Evolutionary conservation across 768 basidiomycete genomes (phyloP).

Genomic region (Cystobasidium onofrii): DNA sequence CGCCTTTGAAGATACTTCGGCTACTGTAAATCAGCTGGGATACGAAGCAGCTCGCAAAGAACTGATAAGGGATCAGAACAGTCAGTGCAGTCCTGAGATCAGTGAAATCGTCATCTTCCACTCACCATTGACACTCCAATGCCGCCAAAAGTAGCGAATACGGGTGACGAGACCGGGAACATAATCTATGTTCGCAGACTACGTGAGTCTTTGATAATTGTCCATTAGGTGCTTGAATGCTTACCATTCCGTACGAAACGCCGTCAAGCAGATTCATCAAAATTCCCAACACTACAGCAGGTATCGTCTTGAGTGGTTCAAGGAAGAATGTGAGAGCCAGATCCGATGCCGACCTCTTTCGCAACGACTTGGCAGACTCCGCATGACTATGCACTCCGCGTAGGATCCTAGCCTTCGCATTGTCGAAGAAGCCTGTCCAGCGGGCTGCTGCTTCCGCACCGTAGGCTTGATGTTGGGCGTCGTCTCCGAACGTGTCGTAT

Average conservation of each 20-base stretch:
- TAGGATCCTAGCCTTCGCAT: not conserved
- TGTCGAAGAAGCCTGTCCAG: not conserved
- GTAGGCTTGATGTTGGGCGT: not conserved
- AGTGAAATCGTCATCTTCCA: slow-evolving; percentile 48
- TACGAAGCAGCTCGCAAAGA: slow-evolving; percentile 51
- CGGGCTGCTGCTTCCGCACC: not conserved
- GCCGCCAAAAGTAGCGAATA: slow-evolving; percentile 71
- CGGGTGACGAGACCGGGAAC: slow-evolving; percentile 67
- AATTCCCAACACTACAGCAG: slow-evolving; percentile 73
- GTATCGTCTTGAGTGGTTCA: slow-evolving; percentile 50
- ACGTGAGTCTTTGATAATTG: no score
- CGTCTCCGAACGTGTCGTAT: not conserved
- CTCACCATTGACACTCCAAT: slow-evolving; percentile 87
- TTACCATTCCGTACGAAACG: slow-evolving; percentile 82
- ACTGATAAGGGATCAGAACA: slow-evolving; percentile 29
- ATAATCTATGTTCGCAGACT: slow-evolving; percentile 53
- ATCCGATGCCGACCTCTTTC: not conserved
- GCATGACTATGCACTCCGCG: not conserved
- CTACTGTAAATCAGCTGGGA: slow-evolving; percentile 72
- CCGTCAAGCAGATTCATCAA: slow-evolving; percentile 88
- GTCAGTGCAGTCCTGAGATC: not conserved
- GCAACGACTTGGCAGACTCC: not conserved
- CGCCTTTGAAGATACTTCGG: slow-evolving; percentile 81
- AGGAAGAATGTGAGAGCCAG: not conserved
- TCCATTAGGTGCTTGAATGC: no score